Percentiles rank a stretch among this genome's conserved stretches.
These are phyloP conservation scores for Camillea tinctor DNA, from an alignment of 2,329 filamentous ascomycete genomes.

Conservation along the genomic window DNA sequence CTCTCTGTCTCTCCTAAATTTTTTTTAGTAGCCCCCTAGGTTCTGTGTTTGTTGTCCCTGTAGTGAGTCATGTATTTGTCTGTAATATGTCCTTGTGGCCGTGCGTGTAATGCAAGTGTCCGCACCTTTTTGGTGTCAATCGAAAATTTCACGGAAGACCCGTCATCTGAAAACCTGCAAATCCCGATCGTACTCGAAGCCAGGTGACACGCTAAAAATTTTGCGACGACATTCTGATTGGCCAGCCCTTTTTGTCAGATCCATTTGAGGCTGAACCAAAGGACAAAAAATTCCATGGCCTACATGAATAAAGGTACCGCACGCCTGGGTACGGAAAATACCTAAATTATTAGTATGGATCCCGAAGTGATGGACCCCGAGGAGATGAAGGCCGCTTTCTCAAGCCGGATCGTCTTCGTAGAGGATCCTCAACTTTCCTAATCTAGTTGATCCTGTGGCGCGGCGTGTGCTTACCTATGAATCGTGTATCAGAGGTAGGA, in stretches of 20 bases:
- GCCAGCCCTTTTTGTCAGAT: neutral
- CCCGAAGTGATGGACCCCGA: neutral
- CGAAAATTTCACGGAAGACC: slow-evolving; percentile 18
- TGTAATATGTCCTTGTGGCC: neutral
- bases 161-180: slow-evolving; percentile 12
- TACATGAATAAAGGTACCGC: too few species aligned
- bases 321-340: neutral
- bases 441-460: neutral
- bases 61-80: slow-evolving; percentile 14
- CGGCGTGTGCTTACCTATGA: neutral
- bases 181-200: slow-evolving; percentile 15
- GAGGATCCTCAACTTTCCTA: neutral
- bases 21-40: neutral
- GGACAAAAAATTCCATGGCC: neutral
- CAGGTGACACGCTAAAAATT: slow-evolving; percentile 13
- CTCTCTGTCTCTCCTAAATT: too few species aligned
- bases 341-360: neutral
- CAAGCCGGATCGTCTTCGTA: neutral
- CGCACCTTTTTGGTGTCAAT: neutral
- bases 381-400: neutral
- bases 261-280: neutral
- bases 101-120: neutral
- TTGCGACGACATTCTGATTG: neutral
- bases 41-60: slow-evolving; percentile 4
- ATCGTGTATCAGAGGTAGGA: neutral